These are phyloP conservation scores for Penicillium canescens DNA, from an alignment of 495 filamentous ascomycete species.

Conservation along the genomic window DNA sequence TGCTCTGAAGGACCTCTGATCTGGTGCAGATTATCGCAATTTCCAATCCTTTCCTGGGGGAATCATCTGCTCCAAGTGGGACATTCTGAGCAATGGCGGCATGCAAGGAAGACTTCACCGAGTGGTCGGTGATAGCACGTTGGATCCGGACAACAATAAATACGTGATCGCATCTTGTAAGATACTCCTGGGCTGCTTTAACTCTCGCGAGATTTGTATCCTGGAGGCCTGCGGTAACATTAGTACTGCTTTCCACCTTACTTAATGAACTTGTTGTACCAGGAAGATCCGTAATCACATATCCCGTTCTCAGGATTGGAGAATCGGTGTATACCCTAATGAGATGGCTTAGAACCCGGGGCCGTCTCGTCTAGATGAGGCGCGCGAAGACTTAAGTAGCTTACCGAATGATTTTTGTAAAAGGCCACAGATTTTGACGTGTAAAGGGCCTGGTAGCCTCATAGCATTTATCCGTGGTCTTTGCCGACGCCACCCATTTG, in stretches of 20 bases:
- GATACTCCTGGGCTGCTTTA: conserved; percentile 26
- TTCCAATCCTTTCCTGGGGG: conserved; percentile 11
- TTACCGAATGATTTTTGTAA: conserved; percentile 33
- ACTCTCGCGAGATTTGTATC: conserved; percentile 30
- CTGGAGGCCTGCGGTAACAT: conserved; percentile 14
- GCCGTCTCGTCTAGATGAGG: no score
- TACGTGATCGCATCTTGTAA: conserved; percentile 26
- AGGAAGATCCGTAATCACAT: conserved; percentile 27
- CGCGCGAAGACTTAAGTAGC: conserved; percentile 1
- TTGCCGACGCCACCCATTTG: conserved; percentile 23
- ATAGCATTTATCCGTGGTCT: conserved; percentile 25
- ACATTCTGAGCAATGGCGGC: conserved; percentile 14
- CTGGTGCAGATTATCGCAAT: conserved; percentile 26
- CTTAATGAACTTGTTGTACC: background rate
- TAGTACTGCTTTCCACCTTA: background rate
- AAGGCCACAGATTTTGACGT: conserved; percentile 29
- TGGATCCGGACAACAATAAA: conserved; percentile 29
- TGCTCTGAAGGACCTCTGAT: conserved; percentile 14
- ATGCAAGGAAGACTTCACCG: conserved; percentile 21
- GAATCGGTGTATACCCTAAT: conserved; percentile 27
- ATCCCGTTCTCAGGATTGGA: conserved; percentile 25
- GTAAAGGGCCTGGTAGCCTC: conserved; percentile 26
- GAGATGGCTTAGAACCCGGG: background rate
- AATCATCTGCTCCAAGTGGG: conserved; percentile 3
- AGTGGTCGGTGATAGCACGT: conserved; percentile 24